Conservation (phyloP, 768 basidiomycete genomes). For the Phylloporus rhodoxanthus region DNA sequence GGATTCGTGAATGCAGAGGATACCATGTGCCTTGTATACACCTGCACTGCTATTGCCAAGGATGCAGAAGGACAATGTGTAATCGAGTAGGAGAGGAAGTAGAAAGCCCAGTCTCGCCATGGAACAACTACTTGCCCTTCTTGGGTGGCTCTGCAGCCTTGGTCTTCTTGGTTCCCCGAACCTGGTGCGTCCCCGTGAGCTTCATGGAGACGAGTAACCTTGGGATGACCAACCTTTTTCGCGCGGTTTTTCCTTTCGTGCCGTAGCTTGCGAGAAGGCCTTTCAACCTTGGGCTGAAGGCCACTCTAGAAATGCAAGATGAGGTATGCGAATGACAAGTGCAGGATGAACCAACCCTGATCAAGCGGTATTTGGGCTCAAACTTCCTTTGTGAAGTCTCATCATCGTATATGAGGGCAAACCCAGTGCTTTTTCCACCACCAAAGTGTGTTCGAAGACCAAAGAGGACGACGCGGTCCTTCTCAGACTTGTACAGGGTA, state of each 20-base stretch:
- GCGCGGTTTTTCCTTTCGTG: slow-evolving; percentile 99
- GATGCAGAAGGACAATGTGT: slow-evolving; percentile 30
- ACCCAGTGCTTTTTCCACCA: slow-evolving; percentile 96
- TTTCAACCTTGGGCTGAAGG: slow-evolving; percentile 71
- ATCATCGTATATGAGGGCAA: slow-evolving; percentile 95
- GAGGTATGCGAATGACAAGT: slow-evolving; percentile 1
- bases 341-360: slow-evolving; percentile 62
- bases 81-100: slow-evolving; percentile 15
- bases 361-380: slow-evolving; percentile 91
- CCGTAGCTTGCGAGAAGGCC: slow-evolving; percentile 92
- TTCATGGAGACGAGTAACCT: background rate
- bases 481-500: slow-evolving; percentile 86
- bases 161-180: slow-evolving; percentile 92
- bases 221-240: slow-evolving; percentile 74
- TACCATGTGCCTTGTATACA: slow-evolving; percentile 41
- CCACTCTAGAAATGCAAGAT: slow-evolving; percentile 46
- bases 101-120: slow-evolving; percentile 15
- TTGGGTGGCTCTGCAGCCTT: slow-evolving; percentile 90
- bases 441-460: slow-evolving; percentile 95
- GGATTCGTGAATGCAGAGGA: slow-evolving; percentile 23
- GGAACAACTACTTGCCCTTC: slow-evolving; percentile 76
- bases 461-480: slow-evolving; percentile 86
- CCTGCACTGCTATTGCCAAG: slow-evolving; percentile 32
- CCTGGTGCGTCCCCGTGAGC: slow-evolving; percentile 39
- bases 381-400: slow-evolving; percentile 94